Base-by-base conservation (phyloP, 2,329 filamentous ascomycete genomes). In the Alternaria brassicae region DNA sequence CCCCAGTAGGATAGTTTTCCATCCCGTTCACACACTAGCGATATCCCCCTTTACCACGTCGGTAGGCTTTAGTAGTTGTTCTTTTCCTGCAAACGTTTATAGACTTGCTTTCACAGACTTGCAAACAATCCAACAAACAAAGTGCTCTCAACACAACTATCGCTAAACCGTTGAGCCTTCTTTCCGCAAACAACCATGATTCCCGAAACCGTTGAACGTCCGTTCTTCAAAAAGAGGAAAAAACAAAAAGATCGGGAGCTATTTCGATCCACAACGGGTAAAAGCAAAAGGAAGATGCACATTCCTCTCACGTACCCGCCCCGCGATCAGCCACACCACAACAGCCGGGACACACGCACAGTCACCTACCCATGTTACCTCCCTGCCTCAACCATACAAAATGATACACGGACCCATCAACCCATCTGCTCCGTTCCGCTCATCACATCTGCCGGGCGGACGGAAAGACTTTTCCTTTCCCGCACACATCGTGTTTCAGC, bases 1-100 rank as follows among this genome's bases (percentile, higher is more conserved):
- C 21, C 13, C 12, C 21, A 52, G 57, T 52, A 56, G 36, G n/a
- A 32, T 13, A 34, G 28, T 30, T 47, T 58, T 60, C 53, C 21
- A 42, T 54, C 37, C 37, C 36, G 23, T 17, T 30, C 30, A 30
- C 42, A 48, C 28, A 48, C 28, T 21, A 34, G 30, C 44, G 44
- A 48, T 48, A 48, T 48, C 28, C 28, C 44, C 44, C 44, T 19
- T 48, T 48, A 48, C 44, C 32, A 48, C 44, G 44, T 48, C 34
- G 28, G 44, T 48, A 48, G 28, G 36, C 21, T 21, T 32, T 48
- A 34, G 44, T 48, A 10, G 25, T 2, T 28, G 15, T 19, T 45
- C 6, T 30, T 12, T 27, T 44, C 21, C 23, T 25, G 41, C 41
- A 45, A 45, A 45, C 12, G 28, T 21, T 48, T 48, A 48, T 48